phyloP scores from a whole-genome alignment of 108 stramenopile genomes.

The Pseudonitzschia multiseries region DNA sequence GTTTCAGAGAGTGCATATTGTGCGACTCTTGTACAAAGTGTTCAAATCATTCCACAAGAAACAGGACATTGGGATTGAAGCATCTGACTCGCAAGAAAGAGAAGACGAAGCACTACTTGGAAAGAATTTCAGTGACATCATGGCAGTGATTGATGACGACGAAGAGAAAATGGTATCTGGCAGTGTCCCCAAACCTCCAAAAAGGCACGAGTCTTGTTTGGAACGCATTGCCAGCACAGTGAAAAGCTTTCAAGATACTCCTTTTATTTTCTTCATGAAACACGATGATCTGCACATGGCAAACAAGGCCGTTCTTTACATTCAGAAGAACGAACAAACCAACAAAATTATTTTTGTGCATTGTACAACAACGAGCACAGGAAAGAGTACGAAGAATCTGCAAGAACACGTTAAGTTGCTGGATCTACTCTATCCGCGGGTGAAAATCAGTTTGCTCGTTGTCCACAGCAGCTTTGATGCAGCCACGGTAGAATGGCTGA shows the following conservation, averaged over 20 bases:
- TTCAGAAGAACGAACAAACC: constrained; percentile 57
- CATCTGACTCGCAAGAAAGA: constrained; percentile 5
- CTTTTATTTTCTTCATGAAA: constrained; percentile 66
- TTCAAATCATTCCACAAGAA: constrained; percentile 21
- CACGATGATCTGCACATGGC: constrained; percentile 57
- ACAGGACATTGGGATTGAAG: not conserved
- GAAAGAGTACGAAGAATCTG: constrained; percentile 14
- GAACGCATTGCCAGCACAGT: constrained; percentile 20
- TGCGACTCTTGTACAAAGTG: constrained; percentile 40
- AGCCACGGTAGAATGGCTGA: constrained; percentile 45
- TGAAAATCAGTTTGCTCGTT: constrained; percentile 48
- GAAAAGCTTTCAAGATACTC: constrained; percentile 45
- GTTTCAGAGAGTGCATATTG: constrained; percentile 52
- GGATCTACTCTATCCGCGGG: constrained; percentile 62
- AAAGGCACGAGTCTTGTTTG: constrained; percentile 9
- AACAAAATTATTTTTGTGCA: constrained; percentile 49
- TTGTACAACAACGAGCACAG: constrained; percentile 19
- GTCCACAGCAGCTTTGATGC: constrained; percentile 52
- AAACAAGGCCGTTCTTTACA: constrained; percentile 74
- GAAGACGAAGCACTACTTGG: constrained; percentile 1
- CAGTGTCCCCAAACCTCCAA: constrained; percentile 1
- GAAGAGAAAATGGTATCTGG: constrained; percentile 6
- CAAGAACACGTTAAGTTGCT: constrained; percentile 54
- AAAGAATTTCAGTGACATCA: not conserved
- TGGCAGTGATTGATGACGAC: not conserved